These are phyloP conservation scores for Linderniella brevidens DNA, from an alignment of 257 asterid species.

Conservation along the genomic window DNA sequence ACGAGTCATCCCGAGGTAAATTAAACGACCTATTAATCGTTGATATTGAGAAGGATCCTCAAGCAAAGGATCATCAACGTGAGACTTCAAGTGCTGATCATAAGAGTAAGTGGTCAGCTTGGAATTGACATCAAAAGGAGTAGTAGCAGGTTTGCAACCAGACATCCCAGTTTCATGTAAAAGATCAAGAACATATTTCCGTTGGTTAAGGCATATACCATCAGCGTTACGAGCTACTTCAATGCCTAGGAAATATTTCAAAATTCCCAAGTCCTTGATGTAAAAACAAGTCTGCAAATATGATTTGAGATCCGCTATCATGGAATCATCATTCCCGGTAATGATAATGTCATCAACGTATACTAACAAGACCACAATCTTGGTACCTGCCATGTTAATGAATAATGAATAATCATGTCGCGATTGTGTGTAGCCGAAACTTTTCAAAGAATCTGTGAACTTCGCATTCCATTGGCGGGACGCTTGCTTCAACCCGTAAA, in stretches of 20 bases:
- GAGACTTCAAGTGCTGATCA: too few relatives aligned
- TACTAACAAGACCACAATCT: not conserved
- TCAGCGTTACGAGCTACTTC: not conserved
- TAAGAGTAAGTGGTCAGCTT: too few relatives aligned
- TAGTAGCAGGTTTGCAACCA: too few relatives aligned
- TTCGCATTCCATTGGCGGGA: not conserved
- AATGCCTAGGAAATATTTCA: not conserved
- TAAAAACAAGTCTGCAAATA: not conserved
- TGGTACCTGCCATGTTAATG: not conserved
- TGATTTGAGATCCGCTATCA: not conserved
- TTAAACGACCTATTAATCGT: too few relatives aligned
- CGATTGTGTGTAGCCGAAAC: not conserved
- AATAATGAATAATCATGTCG: not conserved
- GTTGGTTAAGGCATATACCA: too few relatives aligned
- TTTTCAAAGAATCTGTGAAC: not conserved
- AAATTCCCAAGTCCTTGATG: not conserved
- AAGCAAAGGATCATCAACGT: too few relatives aligned
- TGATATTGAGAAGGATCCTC: too few relatives aligned
- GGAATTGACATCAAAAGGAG: too few relatives aligned
- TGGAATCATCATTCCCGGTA: too few relatives aligned
- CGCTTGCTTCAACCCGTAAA: not conserved
- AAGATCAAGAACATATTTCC: too few relatives aligned
- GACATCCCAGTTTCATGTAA: too few relatives aligned
- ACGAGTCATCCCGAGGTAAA: too few relatives aligned
- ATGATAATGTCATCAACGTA: not conserved